Base-by-base conservation (phyloP, 148 eudicot species). In the Talinum fruticosum region DNA sequence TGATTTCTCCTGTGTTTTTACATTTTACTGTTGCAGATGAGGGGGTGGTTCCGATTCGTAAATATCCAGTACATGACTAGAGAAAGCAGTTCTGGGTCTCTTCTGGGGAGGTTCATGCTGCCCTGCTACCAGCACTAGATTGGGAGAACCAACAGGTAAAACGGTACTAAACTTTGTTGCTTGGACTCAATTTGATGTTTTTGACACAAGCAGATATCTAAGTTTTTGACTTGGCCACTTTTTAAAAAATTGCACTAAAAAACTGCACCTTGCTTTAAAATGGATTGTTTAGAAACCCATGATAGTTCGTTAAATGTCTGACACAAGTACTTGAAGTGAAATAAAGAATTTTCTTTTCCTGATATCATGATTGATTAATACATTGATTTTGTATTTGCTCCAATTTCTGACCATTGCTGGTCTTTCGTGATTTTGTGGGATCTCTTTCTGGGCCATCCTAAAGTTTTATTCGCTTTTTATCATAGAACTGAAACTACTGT, bases 61-160 rank as follows among this genome's bases (percentile, higher is more conserved):
- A 65, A 53, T 81, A 59, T 78, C 59, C 72, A 67, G 61, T 79
- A 66, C 59, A 51, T 28, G 10, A 13, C 8, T 45, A 35, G 68
- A 38, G 51, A 35, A 44, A 38, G 57, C 64, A 37, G 36, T 38
- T 75, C 2, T 2, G 3, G 2, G 12, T 23, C 24, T 72, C 32
- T 45, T 72, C 32, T 44, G 26, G 59, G 59, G 47, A 49, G 34
- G 32, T 69, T 79, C 75, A 72, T 71, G 76, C 71, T 79, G 81
- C 37, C 45, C 6, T 65, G 72, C 81, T 64, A 73, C 65, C 18
- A 33, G 69, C 57, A 38, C 62, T 71, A 51, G 79, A 51, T 45
- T 41, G 62, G 34, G 33, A 68, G 73, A 76, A 35, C 66, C 10
- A 32, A 76, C 34, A 33, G 65, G 70, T 65, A 44, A 66, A 35